Evolutionary conservation across 164 flowering plant species (phyloP).

Genomic region (Litsea cubeba): DNA sequence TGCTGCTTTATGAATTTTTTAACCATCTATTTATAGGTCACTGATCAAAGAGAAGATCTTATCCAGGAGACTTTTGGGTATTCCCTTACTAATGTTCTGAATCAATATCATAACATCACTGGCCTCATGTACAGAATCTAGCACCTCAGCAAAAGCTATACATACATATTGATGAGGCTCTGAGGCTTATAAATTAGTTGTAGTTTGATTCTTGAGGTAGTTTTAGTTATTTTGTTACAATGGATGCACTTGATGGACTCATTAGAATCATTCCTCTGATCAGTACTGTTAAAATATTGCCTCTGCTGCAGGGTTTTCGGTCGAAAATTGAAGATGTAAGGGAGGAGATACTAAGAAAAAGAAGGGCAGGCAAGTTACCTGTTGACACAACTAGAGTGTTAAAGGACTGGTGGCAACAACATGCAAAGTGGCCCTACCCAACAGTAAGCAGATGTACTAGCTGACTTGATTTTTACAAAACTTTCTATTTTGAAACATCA

Average conservation of each 20-base stretch:
- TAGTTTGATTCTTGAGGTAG: no score
- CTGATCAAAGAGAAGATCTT: background rate
- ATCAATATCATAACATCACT: no score
- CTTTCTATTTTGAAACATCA: background rate
- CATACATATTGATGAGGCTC: background rate
- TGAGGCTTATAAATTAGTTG: no score
- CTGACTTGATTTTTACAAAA: background rate
- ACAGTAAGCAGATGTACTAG: conserved; percentile 44
- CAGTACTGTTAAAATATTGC: background rate
- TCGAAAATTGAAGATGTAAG: conserved; percentile 89
- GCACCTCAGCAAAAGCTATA: no score
- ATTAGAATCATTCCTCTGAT: background rate
- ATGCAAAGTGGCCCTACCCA: conserved; percentile 90
- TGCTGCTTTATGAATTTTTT: background rate
- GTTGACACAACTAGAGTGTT: conserved; percentile 83
- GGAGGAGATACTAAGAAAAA: conserved; percentile 75
- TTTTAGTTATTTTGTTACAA: no score
- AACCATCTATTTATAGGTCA: background rate
- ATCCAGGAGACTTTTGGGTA: background rate
- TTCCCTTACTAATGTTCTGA: background rate
- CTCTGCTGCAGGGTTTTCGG: conserved; percentile 58
- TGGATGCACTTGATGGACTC: background rate
- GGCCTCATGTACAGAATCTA: no score
- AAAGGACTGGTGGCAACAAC: conserved; percentile 87
- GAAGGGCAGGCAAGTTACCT: conserved; percentile 86